Base-by-base conservation (phyloP, 2,329 filamentous ascomycete species). In the Claviceps quebecensis region DNA sequence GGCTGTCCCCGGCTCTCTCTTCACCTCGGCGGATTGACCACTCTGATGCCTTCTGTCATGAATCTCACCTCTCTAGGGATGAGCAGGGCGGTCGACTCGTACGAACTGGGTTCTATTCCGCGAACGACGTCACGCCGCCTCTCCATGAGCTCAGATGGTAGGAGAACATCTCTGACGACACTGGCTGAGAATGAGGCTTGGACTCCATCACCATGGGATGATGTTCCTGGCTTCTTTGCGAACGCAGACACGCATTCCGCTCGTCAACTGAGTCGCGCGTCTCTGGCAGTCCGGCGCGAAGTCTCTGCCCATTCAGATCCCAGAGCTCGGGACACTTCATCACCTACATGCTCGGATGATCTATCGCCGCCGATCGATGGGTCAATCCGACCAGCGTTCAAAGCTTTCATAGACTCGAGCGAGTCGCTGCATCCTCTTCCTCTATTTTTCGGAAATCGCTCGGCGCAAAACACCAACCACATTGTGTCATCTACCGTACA, bases 1-100 rank as follows among this genome's bases (percentile, higher is more conserved):
- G 54, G 51, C 1, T 64, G 59, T 47, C 60, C 62, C 16, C 61
- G 65, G 1, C 54, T 67, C 22, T 67, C 65, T 4, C 57, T 67
- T 23, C 60, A 67, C 48, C 57, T 67, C 3, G 63, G 58, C 6
- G 53, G 52, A 6, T 52, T 63, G 38, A 54, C 56, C 2, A 50
- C 56, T 13, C 52, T 65, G 17, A 53, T 64, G 14, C 59, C 62
- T 4, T 54, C 57, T 8, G 55, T 66, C 45, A 55, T 61, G 51
- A 57, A 58, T 23, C 44, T 58, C 2, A 43, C 53, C 4, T 54
- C 51, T 39, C 29, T 52, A 8, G 54, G 29, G 5, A 45, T 34
- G 29, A 17, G 23, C 14, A 17, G 22, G 4, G 17, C 8, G n/a
- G n/a, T 17, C 26, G 23, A 29, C 26, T 39, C 48, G 48, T 26